These are phyloP conservation scores for Diaporthe ilicicola DNA, from an alignment of 2,329 filamentous ascomycete species.

Conservation along the genomic window DNA sequence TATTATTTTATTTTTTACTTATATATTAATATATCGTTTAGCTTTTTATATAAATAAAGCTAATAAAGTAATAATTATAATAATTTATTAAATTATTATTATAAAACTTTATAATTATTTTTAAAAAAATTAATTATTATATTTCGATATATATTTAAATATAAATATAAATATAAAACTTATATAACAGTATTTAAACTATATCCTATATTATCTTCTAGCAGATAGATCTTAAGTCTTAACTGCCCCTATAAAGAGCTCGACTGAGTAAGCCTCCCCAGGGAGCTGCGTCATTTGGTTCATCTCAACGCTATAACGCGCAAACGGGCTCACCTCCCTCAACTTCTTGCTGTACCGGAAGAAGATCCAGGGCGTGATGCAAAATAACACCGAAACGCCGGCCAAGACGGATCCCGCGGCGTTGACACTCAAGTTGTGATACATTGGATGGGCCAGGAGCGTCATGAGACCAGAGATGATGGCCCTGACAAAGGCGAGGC, in stretches of 20 bases:
- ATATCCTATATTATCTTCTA: too few species aligned
- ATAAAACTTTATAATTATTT: too few species aligned
- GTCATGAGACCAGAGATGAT: conserved; percentile 39
- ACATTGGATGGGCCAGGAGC: conserved; percentile 38
- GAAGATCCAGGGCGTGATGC: conserved; percentile 36
- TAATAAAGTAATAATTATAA: too few species aligned
- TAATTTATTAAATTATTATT: too few species aligned
- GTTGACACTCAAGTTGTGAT: conserved; percentile 36
- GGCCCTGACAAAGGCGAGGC: conserved; percentile 38
- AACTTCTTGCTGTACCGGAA: conserved; percentile 37
- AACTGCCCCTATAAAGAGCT: neutral
- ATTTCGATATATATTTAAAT: too few species aligned
- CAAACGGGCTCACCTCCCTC: conserved; percentile 38
- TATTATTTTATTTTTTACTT: too few species aligned
- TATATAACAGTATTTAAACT: too few species aligned
- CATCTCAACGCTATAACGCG: conserved; percentile 37
- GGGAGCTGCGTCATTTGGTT: conserved; percentile 32
- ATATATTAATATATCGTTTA: too few species aligned
- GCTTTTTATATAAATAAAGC: too few species aligned
- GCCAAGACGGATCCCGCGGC: conserved; percentile 38
- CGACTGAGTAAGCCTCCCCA: neutral
- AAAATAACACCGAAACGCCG: conserved; percentile 35
- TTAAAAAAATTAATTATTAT: too few species aligned
- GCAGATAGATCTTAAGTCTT: too few species aligned
- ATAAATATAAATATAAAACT: too few species aligned